Percentiles rank a stretch among this genome's conserved stretches.
Evolutionary conservation across 2,329 filamentous ascomycete species (phyloP).

Genomic region (Apiospora saccharicola): DNA sequence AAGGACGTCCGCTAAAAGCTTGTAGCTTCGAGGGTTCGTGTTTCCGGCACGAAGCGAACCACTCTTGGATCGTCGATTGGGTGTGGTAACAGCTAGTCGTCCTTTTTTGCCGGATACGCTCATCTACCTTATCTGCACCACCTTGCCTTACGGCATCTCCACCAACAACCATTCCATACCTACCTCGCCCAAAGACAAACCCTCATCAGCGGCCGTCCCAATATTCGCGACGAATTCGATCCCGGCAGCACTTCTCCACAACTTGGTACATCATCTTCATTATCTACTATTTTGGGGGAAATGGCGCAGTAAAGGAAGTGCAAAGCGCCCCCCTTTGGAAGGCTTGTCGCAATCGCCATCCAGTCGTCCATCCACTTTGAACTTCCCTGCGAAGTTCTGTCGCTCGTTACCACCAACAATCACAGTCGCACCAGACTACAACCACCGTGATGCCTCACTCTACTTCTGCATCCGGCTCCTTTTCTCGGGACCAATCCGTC

Average conservation of each 20-base stretch:
- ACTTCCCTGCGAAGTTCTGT: slow-evolving; percentile 16
- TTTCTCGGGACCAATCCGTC: slow-evolving; percentile 41
- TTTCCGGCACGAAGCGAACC: neutral
- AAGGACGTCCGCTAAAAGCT: slow-evolving; percentile 17
- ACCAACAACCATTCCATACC: neutral
- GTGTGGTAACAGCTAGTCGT: neutral
- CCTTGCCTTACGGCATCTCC: slow-evolving; percentile 10
- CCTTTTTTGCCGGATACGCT: slow-evolving; percentile 13
- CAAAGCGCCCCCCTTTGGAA: slow-evolving; percentile 13
- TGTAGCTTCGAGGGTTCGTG: slow-evolving; percentile 10
- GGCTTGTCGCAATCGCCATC: slow-evolving; percentile 21
- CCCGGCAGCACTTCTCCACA: neutral
- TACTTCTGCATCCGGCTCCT: slow-evolving; percentile 40
- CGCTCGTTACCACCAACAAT: slow-evolving; percentile 6
- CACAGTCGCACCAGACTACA: neutral
- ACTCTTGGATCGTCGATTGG: slow-evolving; percentile 12
- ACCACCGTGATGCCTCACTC: slow-evolving; percentile 42
- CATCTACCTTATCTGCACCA: slow-evolving; percentile 13
- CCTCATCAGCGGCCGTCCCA: neutral
- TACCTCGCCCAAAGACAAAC: slow-evolving; percentile 4
- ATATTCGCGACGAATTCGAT: neutral
- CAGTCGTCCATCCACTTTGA: neutral
- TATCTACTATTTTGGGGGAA: slow-evolving; percentile 2
- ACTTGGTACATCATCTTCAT: neutral
- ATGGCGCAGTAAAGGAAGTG: slow-evolving; percentile 16